These are phyloP conservation scores for Cutaneotrichosporon mucoides DNA, from an alignment of 1,284 basidiomycete species.

Conservation along the genomic window DNA sequence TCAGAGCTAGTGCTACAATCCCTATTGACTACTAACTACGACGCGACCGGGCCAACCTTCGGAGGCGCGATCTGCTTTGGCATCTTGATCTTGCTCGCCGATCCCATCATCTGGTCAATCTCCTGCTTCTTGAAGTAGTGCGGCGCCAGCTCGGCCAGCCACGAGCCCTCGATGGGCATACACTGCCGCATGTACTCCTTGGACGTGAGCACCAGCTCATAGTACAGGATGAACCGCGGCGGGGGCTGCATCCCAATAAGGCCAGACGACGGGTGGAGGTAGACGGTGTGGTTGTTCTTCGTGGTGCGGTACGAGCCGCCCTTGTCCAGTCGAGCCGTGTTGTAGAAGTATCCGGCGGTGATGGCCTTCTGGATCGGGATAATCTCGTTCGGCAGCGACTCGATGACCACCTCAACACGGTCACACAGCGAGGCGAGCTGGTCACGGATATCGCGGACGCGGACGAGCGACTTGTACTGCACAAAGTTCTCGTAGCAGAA, in stretches of 20 bases:
- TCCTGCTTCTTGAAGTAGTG: conserved; percentile 90
- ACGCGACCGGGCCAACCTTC: conserved; percentile 33
- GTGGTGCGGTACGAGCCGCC: conserved; percentile 88
- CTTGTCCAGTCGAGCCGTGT: conserved; percentile 83
- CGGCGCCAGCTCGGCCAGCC: conserved; percentile 90
- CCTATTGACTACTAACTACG: background rate
- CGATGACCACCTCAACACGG: conserved; percentile 88
- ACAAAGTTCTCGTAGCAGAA: conserved; percentile 94
- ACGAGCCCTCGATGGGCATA: conserved; percentile 94
- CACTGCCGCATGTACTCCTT: conserved; percentile 70
- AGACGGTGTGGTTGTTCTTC: conserved; percentile 92
- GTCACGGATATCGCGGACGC: conserved; percentile 91
- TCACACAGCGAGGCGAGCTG: conserved; percentile 94
- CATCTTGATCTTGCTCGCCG: conserved; percentile 75
- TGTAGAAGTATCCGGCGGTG: conserved; percentile 93
- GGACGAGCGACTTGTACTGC: conserved; percentile 90
- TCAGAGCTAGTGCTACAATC: background rate
- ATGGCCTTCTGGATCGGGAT: conserved; percentile 91
- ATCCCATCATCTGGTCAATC: conserved; percentile 72
- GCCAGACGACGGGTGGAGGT: conserved; percentile 93
- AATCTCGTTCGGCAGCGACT: conserved; percentile 86
- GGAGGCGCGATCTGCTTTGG: conserved; percentile 56
- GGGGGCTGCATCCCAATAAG: conserved; percentile 94
- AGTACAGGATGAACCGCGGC: conserved; percentile 83
- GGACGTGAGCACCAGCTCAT: conserved; percentile 64